Evolutionary conservation across 2,329 filamentous ascomycete genomes (phyloP).

Genomic region (Aspergillus brunneoviolaceus): DNA sequence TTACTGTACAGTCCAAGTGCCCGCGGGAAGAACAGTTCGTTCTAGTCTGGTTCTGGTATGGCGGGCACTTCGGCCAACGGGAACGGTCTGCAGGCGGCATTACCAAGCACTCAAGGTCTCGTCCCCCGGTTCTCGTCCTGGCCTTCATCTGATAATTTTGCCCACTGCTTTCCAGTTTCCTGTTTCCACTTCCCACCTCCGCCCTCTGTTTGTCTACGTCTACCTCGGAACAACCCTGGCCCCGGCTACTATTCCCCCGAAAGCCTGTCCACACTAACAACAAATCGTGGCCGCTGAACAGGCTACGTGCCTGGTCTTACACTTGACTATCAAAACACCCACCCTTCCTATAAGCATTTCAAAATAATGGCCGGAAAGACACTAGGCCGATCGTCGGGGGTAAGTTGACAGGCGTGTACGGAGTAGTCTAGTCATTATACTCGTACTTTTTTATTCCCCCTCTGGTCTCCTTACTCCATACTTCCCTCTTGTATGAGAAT

Average conservation of each 20-base stretch:
- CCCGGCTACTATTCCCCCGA: not conserved
- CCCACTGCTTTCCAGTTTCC: no score
- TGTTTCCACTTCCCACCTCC: no score
- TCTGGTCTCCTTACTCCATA: not conserved
- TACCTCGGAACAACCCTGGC: not conserved
- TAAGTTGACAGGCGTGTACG: conserved; percentile 12
- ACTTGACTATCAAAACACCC: no score
- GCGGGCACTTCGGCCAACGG: conserved; percentile 11
- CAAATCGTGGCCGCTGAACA: not conserved
- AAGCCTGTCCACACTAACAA: not conserved
- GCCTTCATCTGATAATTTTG: conserved; percentile 18
- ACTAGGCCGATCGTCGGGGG: conserved; percentile 22
- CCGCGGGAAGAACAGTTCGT: not conserved
- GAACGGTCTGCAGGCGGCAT: conserved; percentile 9
- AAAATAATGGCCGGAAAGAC: conserved; percentile 19
- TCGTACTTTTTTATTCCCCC: not conserved
- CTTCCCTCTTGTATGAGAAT: not conserved
- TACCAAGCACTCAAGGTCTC: conserved; percentile 9
- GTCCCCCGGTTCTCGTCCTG: not conserved
- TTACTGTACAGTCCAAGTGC: not conserved
- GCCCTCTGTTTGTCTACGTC: not conserved
- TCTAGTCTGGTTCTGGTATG: conserved; percentile 6
- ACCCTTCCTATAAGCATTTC: not conserved
- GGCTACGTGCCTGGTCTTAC: no score
- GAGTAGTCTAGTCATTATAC: no score